Conservation (phyloP, 176 grass and related monocot genomes). For the Puya raimondii region DNA sequence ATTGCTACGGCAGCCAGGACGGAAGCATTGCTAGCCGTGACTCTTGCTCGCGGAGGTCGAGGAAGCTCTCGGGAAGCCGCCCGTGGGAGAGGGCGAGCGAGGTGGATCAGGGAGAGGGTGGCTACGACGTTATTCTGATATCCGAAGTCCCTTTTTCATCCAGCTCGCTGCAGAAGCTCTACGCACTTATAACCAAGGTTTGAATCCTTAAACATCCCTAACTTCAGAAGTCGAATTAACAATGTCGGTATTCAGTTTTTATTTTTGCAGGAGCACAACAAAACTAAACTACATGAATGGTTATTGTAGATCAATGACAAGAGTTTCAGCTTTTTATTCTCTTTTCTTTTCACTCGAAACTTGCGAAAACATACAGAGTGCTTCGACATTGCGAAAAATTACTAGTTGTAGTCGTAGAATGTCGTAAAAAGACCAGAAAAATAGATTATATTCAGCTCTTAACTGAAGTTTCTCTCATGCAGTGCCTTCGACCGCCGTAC, state of each 20-base stretch:
- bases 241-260: background rate
- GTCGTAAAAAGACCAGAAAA: background rate
- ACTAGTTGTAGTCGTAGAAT: no score
- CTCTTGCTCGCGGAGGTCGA: slow-evolving; percentile 45
- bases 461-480: slow-evolving; percentile 19
- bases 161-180: slow-evolving; percentile 66
- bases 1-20: slow-evolving; percentile 71
- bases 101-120: slow-evolving; percentile 41
- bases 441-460: background rate
- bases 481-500: slow-evolving; percentile 84
- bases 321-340: no score
- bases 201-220: slow-evolving; percentile 1
- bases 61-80: slow-evolving; percentile 91
- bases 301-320: no score
- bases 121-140: slow-evolving; percentile 87
- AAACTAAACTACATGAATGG: background rate
- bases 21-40: slow-evolving; percentile 63
- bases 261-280: background rate
- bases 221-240: background rate
- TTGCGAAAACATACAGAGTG: no score
- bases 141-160: slow-evolving; percentile 47
- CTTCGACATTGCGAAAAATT: no score
- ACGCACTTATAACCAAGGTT: slow-evolving; percentile 86
- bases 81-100: slow-evolving; percentile 85
- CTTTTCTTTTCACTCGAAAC: no score